Conservation (phyloP, 305 asterid species). For the Solanum hybrid region DNA sequence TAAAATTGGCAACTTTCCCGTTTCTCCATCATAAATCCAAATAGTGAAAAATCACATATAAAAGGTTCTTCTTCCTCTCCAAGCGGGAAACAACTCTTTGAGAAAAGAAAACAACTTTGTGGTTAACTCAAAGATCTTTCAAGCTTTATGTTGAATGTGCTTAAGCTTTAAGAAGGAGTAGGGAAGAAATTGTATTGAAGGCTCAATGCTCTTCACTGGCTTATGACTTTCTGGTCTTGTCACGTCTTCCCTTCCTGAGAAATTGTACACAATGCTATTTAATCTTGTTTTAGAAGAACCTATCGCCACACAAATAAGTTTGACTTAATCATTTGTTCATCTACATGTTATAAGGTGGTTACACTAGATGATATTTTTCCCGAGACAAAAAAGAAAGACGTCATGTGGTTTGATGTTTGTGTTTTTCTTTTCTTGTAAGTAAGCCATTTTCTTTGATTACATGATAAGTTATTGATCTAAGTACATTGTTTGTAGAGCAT, state of each 20-base stretch:
- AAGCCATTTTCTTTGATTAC: background rate
- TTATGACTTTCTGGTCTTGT: background rate
- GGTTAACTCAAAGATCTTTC: background rate
- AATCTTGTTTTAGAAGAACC: background rate
- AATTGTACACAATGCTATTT: background rate
- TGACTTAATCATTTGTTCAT: background rate
- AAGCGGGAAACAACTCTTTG: background rate
- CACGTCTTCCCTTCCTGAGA: background rate
- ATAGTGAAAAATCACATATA: no score
- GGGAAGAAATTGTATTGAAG: background rate
- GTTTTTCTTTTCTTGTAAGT: background rate
- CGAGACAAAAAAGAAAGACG: background rate
- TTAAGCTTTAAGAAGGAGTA: background rate
- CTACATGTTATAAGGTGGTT: background rate
- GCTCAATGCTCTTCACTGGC: background rate
- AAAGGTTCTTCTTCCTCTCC: no score
- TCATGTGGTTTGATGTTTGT: background rate
- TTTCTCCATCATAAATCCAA: no score
- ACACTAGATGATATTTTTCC: background rate
- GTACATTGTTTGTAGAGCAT: background rate
- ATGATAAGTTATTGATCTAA: background rate
- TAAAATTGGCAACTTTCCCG: no score
- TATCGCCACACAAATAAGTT: background rate
- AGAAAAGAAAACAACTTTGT: background rate
- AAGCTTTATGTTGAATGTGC: background rate